A percentile compares a stretch with the other conserved stretches of the same genome.
phyloP scores from a whole-genome alignment of 768 basidiomycete species.

The Lyophyllum atratum region DNA sequence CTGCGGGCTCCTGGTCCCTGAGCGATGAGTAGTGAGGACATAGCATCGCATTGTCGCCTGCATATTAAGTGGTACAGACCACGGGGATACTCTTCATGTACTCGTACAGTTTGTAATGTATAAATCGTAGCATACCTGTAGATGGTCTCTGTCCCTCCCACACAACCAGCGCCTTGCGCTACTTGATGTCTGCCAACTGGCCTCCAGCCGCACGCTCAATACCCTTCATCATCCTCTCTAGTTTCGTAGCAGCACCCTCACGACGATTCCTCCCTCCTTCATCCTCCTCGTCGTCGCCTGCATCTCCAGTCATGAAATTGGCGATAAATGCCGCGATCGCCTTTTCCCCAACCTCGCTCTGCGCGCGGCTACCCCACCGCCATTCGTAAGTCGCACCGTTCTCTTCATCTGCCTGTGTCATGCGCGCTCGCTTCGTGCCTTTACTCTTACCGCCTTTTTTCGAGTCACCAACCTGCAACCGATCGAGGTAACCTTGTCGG shows the following conservation, averaged over 20 bases:
- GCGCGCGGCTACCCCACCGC: conserved; percentile 85
- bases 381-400: conserved; percentile 60
- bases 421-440: conserved; percentile 56
- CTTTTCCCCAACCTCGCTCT: conserved; percentile 81
- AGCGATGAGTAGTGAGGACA: too few species aligned
- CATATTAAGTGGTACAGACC: too few species aligned
- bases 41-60: too few species aligned
- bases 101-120: too few species aligned
- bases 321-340: conserved; percentile 75
- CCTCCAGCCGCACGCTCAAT: conserved; percentile 69
- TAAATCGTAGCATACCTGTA: not conserved
- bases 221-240: conserved; percentile 51
- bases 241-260: conserved; percentile 32
- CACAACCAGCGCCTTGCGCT: not conserved
- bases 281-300: conserved; percentile 37
- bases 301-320: conserved; percentile 69
- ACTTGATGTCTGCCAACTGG: conserved; percentile 43
- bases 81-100: too few species aligned
- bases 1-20: too few species aligned
- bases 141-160: not conserved
- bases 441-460: conserved; percentile 36
- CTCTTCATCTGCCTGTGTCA: conserved; percentile 41
- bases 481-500: conserved; percentile 80
- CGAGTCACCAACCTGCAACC: conserved; percentile 49
- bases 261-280: conserved; percentile 17